Evolutionary conservation across 2,329 filamentous ascomycete species (phyloP).

Genomic region (Paraphaeosphaeria minitans): DNA sequence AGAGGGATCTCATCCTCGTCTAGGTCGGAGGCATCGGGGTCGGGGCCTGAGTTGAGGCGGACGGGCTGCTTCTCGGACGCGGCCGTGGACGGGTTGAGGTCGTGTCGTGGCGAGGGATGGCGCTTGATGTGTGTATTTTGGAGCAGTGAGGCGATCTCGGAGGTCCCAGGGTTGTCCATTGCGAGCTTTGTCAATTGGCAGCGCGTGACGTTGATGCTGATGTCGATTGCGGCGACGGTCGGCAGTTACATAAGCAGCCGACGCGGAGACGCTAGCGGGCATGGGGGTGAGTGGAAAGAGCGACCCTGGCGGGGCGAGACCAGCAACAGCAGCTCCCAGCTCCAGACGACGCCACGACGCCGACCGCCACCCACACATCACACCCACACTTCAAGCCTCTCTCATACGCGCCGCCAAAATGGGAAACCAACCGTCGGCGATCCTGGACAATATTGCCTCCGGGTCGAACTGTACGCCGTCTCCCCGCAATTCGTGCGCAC

Average conservation of each 20-base stretch:
- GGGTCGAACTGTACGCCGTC: constrained; percentile 83
- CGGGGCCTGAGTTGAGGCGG: constrained; percentile 44
- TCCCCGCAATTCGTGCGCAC: constrained; percentile 23
- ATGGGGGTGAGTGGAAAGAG: constrained; percentile 14
- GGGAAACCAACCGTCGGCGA: constrained; percentile 64
- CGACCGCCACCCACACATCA: constrained; percentile 18
- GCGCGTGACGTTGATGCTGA: constrained; percentile 3
- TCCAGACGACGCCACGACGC: constrained; percentile 25
- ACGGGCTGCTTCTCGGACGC: constrained; percentile 70
- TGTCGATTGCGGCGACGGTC: constrained; percentile 1
- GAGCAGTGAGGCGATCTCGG: constrained; percentile 76
- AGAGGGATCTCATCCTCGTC: constrained; percentile 72
- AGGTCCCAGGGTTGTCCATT: constrained; percentile 64
- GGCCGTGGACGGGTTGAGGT: constrained; percentile 80
- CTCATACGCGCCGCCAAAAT: constrained; percentile 44
- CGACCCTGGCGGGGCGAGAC: constrained; percentile 23
- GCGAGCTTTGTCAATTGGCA: constrained; percentile 5
- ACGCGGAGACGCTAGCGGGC: constrained; percentile 22
- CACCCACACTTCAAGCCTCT: constrained; percentile 16
- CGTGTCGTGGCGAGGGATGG: constrained; percentile 72
- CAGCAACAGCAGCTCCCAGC: constrained; percentile 5
- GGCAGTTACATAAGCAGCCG: constrained; percentile 28
- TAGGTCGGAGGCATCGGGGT: constrained; percentile 54
- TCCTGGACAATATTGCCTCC: constrained; percentile 95
- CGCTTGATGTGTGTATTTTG: constrained; percentile 80